Percentiles rank a stretch among this genome's conserved stretches.
Evolutionary conservation across 768 basidiomycete species (phyloP).

Genomic region (Tephrocybe sp.): DNA sequence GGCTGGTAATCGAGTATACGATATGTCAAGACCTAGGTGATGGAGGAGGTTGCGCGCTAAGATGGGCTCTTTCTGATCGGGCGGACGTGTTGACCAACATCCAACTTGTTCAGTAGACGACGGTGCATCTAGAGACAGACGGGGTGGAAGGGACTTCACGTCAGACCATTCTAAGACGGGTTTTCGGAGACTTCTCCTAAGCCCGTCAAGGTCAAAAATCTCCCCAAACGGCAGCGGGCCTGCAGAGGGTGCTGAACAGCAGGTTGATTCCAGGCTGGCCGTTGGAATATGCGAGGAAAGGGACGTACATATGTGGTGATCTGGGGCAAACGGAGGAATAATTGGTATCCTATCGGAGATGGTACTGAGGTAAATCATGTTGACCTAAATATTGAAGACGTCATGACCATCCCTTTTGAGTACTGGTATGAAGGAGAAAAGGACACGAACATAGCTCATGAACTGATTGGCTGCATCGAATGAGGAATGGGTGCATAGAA

Average conservation of each 20-base stretch:
- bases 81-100: slow-evolving; percentile 33
- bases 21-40: slow-evolving; percentile 36
- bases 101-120: slow-evolving; percentile 21
- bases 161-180: slow-evolving; percentile 52
- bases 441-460: slow-evolving; percentile 29
- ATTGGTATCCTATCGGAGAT: slow-evolving; percentile 46
- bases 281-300: not conserved
- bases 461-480: slow-evolving; percentile 33
- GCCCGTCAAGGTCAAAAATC: slow-evolving; percentile 41
- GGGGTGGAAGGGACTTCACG: slow-evolving; percentile 36
- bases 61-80: slow-evolving; percentile 22
- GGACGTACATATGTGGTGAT: slow-evolving; percentile 35
- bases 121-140: slow-evolving; percentile 14
- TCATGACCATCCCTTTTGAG: not conserved
- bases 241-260: slow-evolving; percentile 26
- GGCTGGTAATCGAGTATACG: slow-evolving; percentile 32
- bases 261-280: too few relatives aligned
- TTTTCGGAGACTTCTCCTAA: slow-evolving; percentile 33
- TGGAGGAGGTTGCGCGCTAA: slow-evolving; percentile 23
- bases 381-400: slow-evolving; percentile 29
- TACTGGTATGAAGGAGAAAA: not conserved
- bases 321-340: slow-evolving; percentile 46
- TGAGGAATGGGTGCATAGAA: not conserved
- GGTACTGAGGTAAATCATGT: slow-evolving; percentile 48
- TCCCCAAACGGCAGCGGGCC: slow-evolving; percentile 39